These are phyloP conservation scores for Bonia amplexicaulis DNA, from an alignment of 176 grass and related monocot genomes.

Conservation along the genomic window DNA sequence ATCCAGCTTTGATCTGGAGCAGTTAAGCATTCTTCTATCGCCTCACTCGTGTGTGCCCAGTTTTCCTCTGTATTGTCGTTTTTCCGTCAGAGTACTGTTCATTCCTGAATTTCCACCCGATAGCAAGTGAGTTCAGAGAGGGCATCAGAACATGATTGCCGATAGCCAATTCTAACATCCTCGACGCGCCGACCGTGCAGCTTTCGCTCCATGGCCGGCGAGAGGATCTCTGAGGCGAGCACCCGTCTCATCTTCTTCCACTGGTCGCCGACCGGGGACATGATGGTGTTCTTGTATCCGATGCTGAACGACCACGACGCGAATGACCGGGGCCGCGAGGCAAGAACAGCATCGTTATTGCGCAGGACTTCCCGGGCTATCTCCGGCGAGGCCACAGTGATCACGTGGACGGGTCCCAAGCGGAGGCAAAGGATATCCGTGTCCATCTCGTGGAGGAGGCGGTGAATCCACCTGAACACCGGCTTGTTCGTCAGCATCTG, in stretches of 20 bases:
- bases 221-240: conserved; percentile 14
- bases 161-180: too few species aligned
- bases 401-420: conserved; percentile 15
- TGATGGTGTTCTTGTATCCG: background rate
- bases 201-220: background rate
- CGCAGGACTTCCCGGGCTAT: conserved; percentile 33
- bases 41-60: too few species aligned
- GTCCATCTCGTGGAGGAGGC: conserved; percentile 15
- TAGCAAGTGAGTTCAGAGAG: too few species aligned
- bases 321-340: background rate
- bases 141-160: too few species aligned
- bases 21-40: too few species aligned
- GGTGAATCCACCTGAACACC: conserved; percentile 37
- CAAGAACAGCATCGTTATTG: conserved; percentile 32
- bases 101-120: too few species aligned
- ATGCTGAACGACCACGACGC: background rate
- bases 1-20: too few species aligned
- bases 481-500: conserved; percentile 18
- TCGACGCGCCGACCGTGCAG: background rate
- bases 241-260: conserved; percentile 58
- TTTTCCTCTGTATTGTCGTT: too few species aligned
- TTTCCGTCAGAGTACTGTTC: too few species aligned
- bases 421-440: conserved; percentile 41
- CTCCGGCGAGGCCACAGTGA: conserved; percentile 28
- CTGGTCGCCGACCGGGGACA: conserved; percentile 15